phyloP scores from a whole-genome alignment of 2,329 filamentous ascomycete genomes.

The Septoria linicola region DNA sequence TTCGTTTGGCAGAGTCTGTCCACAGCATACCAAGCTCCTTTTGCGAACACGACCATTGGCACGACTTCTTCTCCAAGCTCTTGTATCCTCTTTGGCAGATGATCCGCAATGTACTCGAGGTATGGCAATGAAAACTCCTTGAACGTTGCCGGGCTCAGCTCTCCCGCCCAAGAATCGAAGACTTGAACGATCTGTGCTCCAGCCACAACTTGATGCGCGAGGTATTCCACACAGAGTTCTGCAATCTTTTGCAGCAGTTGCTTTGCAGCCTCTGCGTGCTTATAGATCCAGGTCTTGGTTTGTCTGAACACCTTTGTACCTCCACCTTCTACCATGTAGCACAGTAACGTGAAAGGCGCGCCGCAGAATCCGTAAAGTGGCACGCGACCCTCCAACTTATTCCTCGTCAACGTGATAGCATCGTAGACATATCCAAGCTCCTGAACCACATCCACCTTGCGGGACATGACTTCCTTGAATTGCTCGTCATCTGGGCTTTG shows the following conservation, averaged over 20 bases:
- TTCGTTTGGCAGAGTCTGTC: slow-evolving; percentile 83
- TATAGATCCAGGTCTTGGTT: slow-evolving; percentile 96
- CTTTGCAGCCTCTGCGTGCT: slow-evolving; percentile 76
- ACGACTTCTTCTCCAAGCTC: slow-evolving; percentile 76
- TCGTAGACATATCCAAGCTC: slow-evolving; percentile 94
- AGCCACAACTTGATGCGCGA: slow-evolving; percentile 87
- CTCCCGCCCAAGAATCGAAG: slow-evolving; percentile 97
- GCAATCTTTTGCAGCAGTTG: slow-evolving; percentile 85
- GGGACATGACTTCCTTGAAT: slow-evolving; percentile 72
- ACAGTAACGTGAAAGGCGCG: slow-evolving; percentile 92
- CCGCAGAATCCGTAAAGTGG: slow-evolving; percentile 96
- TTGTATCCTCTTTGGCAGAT: slow-evolving; percentile 71
- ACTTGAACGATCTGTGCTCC: slow-evolving; percentile 95
- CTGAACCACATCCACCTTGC: slow-evolving; percentile 76
- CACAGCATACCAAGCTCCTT: slow-evolving; percentile 94
- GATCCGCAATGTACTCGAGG: slow-evolving; percentile 75
- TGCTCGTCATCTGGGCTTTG: slow-evolving; percentile 76
- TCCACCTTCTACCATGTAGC: slow-evolving; percentile 98
- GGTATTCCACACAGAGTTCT: slow-evolving; percentile 89
- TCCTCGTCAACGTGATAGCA: slow-evolving; percentile 84
- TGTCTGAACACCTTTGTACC: slow-evolving; percentile 93
- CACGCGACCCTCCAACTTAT: slow-evolving; percentile 83
- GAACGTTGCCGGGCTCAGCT: slow-evolving; percentile 82
- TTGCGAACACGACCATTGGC: slow-evolving; percentile 97
- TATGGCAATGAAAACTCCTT: slow-evolving; percentile 83